Conservation (phyloP, 192 early-diverging fungal species). For the Backusella tarrabulga region DNA sequence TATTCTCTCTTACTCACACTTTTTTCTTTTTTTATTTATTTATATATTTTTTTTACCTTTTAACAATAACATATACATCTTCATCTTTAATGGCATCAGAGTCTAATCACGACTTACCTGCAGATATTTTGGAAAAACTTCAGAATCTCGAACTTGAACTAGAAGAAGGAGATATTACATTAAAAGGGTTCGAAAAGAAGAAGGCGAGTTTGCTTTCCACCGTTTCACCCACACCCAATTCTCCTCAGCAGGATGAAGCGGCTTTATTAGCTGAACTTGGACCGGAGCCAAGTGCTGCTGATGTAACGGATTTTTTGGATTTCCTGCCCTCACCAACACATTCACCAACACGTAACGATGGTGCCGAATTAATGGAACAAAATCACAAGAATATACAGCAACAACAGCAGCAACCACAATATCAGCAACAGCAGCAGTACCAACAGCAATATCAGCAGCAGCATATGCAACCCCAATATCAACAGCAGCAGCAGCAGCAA, state of each 20-base stretch:
- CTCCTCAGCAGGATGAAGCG: conserved; percentile 6
- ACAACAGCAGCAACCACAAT: not conserved
- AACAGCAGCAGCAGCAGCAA: not conserved
- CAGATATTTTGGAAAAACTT: conserved; percentile 28
- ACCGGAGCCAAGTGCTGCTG: conserved; percentile 38
- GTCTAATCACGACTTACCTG: conserved; percentile 18
- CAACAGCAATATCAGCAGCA: not conserved
- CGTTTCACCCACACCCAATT: not conserved
- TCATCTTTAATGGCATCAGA: conserved; percentile 18
- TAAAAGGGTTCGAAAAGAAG: conserved; percentile 74
- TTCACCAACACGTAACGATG: conserved; percentile 20
- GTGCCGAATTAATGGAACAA: conserved; percentile 22
- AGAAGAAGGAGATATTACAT: conserved; percentile 67
- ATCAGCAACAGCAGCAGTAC: not conserved
- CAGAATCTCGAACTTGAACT: conserved; percentile 45
- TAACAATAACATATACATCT: not conserved
- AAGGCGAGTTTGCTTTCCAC: conserved; percentile 13
- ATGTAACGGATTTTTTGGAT: conserved; percentile 38
- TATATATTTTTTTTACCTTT: not conserved
- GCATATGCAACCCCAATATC: not conserved
- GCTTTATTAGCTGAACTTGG: conserved; percentile 19
- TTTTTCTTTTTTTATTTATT: not conserved
- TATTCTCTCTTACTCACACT: not conserved
- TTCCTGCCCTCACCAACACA: conserved; percentile 37
- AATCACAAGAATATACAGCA: not conserved